These are phyloP conservation scores for Avena eriantha DNA, from an alignment of 176 grass and related monocot species.

Conservation along the genomic window DNA sequence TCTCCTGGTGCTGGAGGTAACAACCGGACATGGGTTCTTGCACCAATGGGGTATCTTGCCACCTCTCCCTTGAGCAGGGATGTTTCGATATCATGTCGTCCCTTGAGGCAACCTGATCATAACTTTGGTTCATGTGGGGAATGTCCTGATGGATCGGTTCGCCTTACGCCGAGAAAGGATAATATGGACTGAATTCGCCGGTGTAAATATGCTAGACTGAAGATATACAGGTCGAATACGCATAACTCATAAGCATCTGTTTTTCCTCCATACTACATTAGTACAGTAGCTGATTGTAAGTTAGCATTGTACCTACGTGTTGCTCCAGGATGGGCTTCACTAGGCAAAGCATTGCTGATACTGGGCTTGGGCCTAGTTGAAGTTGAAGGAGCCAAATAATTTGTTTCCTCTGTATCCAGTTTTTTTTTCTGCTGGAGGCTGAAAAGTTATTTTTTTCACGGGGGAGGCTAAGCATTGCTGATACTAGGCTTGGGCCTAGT, in stretches of 20 bases:
- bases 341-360: background rate
- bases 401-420: background rate
- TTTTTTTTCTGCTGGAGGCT: background rate
- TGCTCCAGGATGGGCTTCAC: background rate
- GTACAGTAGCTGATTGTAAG: background rate
- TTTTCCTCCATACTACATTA: slow-evolving; percentile 1
- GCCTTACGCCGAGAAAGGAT: slow-evolving; percentile 1
- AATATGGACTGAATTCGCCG: slow-evolving; percentile 16
- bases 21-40: slow-evolving; percentile 89
- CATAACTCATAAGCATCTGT: background rate
- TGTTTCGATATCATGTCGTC: background rate
- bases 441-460: too few species aligned
- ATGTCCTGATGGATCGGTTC: slow-evolving; percentile 31
- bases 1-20: slow-evolving; percentile 85
- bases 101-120: background rate
- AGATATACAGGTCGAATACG: slow-evolving; percentile 5
- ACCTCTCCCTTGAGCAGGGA: slow-evolving; percentile 27
- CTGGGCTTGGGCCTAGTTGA: background rate
- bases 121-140: slow-evolving; percentile 43
- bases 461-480: background rate
- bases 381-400: background rate
- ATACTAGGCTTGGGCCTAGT: background rate
- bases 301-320: background rate
- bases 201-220: slow-evolving; percentile 20
- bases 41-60: slow-evolving; percentile 96